Evolutionary conservation across 2,329 filamentous ascomycete genomes (phyloP), one percentile per base, ranked within the genome.

Genomic region (Talaromyces albobiverticillius): DNA sequence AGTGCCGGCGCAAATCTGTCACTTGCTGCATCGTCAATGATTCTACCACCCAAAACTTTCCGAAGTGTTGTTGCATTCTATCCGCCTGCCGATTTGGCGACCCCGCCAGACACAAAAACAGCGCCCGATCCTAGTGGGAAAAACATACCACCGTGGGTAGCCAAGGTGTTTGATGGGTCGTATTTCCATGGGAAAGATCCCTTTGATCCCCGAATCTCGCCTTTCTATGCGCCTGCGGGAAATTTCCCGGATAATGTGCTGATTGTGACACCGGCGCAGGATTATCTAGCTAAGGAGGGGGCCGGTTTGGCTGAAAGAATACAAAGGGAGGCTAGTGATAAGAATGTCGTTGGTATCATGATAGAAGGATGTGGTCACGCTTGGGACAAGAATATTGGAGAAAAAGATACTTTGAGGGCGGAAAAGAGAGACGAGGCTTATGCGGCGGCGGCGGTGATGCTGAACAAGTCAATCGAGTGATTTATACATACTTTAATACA

Each of bases 1-100:
- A 74, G 71, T 48, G 70, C 74, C 1, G 74, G 74, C 2, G 73
- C 51, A 0, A 74, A 70, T 41, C 61, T 76, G 18, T 67, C 69
- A 1, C 61, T 76, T 3, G 67, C 64, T 2, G 63, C 66, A 1
- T 61, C 67, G 1, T 63, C 64, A 48, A 63, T 52, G 3, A 26
- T 48, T 3, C 20, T 48, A 23, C 46, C 32, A 13, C 14, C 8
- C 9, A 38, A 48, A 14, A 48, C 46, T 36, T 48, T 48, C 14
- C 46, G 46, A 11, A 38, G 46, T 16, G 47, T 71, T 10, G 32
- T 74, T 23, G 65, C 69, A 1, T 67, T 73, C 51, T 71, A 71
- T 46, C 62, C 67, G 3, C 55, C 59, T 3, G 54, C 59, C 7
- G 63, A 68, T 50, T 57, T 63, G 38, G 56, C 55, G 25, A 61